Base-by-base conservation (phyloP, 805 yeast genomes). In the Cyberlindnera galapagoensis region DNA sequence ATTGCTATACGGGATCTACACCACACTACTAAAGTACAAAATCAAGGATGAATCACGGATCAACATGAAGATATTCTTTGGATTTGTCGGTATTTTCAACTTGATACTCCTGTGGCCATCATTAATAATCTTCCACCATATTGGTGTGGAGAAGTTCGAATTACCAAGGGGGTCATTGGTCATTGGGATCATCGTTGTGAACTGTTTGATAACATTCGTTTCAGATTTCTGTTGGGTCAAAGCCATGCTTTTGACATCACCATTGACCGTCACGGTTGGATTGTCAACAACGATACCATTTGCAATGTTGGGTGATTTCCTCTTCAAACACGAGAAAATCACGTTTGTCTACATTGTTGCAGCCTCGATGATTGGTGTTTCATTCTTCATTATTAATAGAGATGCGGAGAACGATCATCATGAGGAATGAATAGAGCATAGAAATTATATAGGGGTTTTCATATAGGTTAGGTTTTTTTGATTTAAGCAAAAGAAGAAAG, bases 171-270 rank as follows among this genome's bases (percentile, higher is more conserved):
- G 71, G 2, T 40, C 60, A 1, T 62, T 64, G 23, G 74, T 80
- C 4, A 61, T 76, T 49, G 36, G 57, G 1, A 62, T 87, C 3
- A 60, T 90, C 6, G 31, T 69, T 0, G 40, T 74, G 28, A 92
- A 92, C 55, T 82, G 88, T 37, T 49, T 74, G 21, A 76, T 86
- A 25, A 86, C 96, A 1, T 80, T 92, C 44, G 58, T 88, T 11
- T 80, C 94, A 24, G 98, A 92, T 54, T 87, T 80, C 47, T 77
- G 94, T 49, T 92, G 98, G 98, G 95, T 95, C 21, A 76, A 85
- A 42, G 94, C 97, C 1, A 92, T 88, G 74, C 67, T 92, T 20
- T 62, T 92, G 50, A 92, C 98, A 1, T 80, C 92, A 26, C 98
- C 98, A 2, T 64, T 92, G 43, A 88, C 95, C 0, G 97, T 90